A percentile compares a stretch with the other conserved stretches of the same genome.
These are phyloP conservation scores for Hortiboletus rubellus DNA, from an alignment of 1,284 basidiomycete species.

Conservation along the genomic window DNA sequence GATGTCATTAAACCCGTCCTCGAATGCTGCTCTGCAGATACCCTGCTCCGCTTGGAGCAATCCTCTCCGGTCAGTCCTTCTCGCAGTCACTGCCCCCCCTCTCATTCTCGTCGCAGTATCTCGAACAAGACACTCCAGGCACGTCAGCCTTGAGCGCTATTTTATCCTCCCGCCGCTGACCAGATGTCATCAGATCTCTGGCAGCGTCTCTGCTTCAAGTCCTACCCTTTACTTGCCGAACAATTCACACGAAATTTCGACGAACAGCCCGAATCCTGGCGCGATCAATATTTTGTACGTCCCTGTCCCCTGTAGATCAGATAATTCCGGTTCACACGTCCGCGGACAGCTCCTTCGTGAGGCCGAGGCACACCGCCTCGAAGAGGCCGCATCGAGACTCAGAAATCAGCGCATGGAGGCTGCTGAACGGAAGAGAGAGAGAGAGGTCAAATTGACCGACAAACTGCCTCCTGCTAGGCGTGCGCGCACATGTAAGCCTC, in stretches of 20 bases:
- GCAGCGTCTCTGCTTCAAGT: conserved; percentile 60
- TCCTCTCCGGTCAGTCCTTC: conserved; percentile 59
- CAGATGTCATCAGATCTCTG: conserved; percentile 57
- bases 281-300: conserved; percentile 65
- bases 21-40: conserved; percentile 67
- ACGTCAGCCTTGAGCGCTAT: conserved; percentile 22
- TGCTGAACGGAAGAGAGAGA: conserved; percentile 69
- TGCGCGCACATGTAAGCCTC: conserved; percentile 50
- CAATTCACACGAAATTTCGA: conserved; percentile 28
- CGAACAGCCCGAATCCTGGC: conserved; percentile 62
- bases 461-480: conserved; percentile 63
- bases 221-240: conserved; percentile 54
- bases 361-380: conserved; percentile 58
- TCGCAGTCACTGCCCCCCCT: conserved; percentile 8
- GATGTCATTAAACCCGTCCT: conserved; percentile 68
- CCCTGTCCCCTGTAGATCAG: background rate
- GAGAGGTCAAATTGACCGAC: conserved; percentile 70
- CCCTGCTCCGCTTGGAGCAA: conserved; percentile 63
- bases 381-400: conserved; percentile 58
- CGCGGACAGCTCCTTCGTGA: conserved; percentile 49
- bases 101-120: conserved; percentile 44
- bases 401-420: conserved; percentile 64
- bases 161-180: conserved; percentile 7
- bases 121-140: conserved; percentile 61
- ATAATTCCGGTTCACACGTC: conserved; percentile 8